Evolutionary conservation across 257 asterid genomes (phyloP), one percentile per base, ranked within the genome.

Genomic region (Ocimum tenuiflorum): DNA sequence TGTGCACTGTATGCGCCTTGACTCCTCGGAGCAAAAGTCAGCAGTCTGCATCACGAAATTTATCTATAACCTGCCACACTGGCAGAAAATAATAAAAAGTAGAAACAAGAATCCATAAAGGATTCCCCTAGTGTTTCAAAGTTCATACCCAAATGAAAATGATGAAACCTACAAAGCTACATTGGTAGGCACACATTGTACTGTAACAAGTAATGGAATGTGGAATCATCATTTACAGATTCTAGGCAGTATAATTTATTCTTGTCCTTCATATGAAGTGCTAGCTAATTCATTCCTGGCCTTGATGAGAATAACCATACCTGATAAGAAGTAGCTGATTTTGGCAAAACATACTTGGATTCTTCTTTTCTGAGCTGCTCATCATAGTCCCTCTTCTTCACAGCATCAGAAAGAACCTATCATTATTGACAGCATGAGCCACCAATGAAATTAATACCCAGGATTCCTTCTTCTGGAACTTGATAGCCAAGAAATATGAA

Each of bases 1-100:
- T 24, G 99, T 90, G 88, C 99, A 94, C 72, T 94, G 96, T 78
- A 94, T 88, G 62, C 91, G 88, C 78, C 97, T 86, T 0, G 99
- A 94, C 75, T 90, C 99, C 80, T 92, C 94, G 42, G 95, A 79
- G 78, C 82, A 86, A 70, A 83, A 86, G 77, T 82, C 96, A 31
- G 96, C 71, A 23, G 91, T 88, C 99, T 94, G 92, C 63, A 70
- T 49, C 24, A 72, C 29, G 55, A 54, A 20, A 78, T 41, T 63
- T 29, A 35, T 49, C 19, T 45, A 19, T 61, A 35, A 13, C 56
- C 49, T 62, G 20, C 52, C 68, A 27, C 4, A 4, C 31, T 27
- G 31, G 31, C 35, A 38, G 39, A 47, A 0, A 29, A 46, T 38
- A 62, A 66, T 51, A 20, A 60, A n/a, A 41, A 55, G 23, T 12